Percentiles rank a stretch among this genome's conserved stretches.
Conservation (phyloP, 192 early-diverging fungal genomes). For the Allomyces macrogynus region DNA sequence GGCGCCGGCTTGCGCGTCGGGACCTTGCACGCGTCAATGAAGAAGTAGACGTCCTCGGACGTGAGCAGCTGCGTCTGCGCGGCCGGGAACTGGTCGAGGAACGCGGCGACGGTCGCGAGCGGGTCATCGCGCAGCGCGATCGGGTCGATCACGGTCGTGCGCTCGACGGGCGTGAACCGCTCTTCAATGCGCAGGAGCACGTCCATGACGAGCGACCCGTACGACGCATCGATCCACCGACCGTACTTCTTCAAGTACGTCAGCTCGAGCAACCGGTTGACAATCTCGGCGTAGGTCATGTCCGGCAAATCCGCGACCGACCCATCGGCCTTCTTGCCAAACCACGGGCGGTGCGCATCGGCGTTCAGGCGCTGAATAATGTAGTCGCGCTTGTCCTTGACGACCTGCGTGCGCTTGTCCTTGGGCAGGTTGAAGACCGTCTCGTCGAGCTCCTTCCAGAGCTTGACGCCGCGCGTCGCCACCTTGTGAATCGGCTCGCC, state of each 20-base stretch:
- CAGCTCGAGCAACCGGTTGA: conserved; percentile 58
- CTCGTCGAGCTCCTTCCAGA: conserved; percentile 64
- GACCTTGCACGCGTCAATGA: conserved; percentile 48
- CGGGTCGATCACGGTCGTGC: conserved; percentile 1
- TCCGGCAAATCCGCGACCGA: conserved; percentile 57
- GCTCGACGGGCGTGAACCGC: conserved; percentile 58
- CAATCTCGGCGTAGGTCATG: conserved; percentile 85
- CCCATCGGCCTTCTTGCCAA: conserved; percentile 63
- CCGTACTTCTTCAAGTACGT: conserved; percentile 48
- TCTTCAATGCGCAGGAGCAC: conserved; percentile 71
- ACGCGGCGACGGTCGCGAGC: conserved; percentile 35
- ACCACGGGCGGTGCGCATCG: conserved; percentile 92
- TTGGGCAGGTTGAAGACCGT: conserved; percentile 62
- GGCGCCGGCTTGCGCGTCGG: conserved; percentile 73
- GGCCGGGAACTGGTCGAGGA: conserved; percentile 46
- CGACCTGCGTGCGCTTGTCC: conserved; percentile 48
- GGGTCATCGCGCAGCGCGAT: conserved; percentile 43
- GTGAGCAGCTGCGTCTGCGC: conserved; percentile 52
- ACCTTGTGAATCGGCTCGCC: conserved; percentile 89
- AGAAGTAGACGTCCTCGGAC: conserved; percentile 66
- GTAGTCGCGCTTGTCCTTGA: conserved; percentile 65
- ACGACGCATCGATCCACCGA: conserved; percentile 60
- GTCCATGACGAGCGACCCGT: conserved; percentile 49
- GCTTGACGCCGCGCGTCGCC: conserved; percentile 54
- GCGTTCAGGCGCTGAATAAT: conserved; percentile 65